Evolutionary conservation across 352 stramenopile genomes (phyloP).

Genomic region (Pythium dissotocum): DNA sequence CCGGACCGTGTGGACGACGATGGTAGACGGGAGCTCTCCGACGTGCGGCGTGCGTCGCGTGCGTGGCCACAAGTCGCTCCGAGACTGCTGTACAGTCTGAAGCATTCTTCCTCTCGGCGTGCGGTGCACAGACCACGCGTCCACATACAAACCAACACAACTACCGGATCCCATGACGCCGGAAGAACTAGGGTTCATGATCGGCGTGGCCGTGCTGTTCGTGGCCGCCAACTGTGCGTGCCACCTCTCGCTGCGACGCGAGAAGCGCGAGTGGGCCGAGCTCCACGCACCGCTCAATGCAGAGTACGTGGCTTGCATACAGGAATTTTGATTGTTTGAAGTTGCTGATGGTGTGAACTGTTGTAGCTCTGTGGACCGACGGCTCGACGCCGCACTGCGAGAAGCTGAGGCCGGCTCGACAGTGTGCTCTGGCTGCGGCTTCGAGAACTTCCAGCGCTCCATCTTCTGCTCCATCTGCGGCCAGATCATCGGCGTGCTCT

Average conservation of each 20-base stretch:
- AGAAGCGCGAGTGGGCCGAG: slow-evolving; percentile 29
- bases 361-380: slow-evolving; percentile 18
- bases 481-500: slow-evolving; percentile 17
- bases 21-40: neutral
- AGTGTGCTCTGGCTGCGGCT: slow-evolving; percentile 27
- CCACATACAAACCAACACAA: neutral
- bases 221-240: slow-evolving; percentile 24
- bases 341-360: neutral
- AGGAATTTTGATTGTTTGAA: too few relatives aligned
- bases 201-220: slow-evolving; percentile 20
- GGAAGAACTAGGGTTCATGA: slow-evolving; percentile 13
- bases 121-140: neutral
- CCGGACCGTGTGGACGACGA: neutral
- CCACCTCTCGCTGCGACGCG: slow-evolving; percentile 23
- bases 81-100: neutral
- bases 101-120: neutral
- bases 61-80: neutral
- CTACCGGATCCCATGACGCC: slow-evolving; percentile 16
- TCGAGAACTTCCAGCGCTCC: slow-evolving; percentile 31
- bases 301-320: slow-evolving; percentile 15
- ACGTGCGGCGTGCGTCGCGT: neutral
- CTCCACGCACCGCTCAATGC: slow-evolving; percentile 28
- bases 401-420: slow-evolving; percentile 27
- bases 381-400: slow-evolving; percentile 25
- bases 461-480: slow-evolving; percentile 32